Base-by-base conservation (phyloP, 2,329 filamentous ascomycete genomes). In the Diaporthe batatas region DNA sequence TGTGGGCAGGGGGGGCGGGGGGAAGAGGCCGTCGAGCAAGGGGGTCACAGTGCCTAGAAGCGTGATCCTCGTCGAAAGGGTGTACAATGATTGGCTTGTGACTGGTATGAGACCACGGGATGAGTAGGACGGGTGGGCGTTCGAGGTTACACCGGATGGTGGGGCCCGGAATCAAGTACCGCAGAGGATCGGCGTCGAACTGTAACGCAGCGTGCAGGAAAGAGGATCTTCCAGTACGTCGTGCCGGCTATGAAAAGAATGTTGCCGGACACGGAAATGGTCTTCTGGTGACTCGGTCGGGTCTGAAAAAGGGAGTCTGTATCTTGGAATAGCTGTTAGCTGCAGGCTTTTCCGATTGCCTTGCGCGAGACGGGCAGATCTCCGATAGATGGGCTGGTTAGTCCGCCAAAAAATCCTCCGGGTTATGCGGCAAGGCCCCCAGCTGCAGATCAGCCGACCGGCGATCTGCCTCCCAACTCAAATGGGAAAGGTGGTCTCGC, bases 1-100 rank as follows among this genome's bases (percentile, higher is more conserved):
- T 29, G 12, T n/a, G 32, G 47, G 44, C 29, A 47, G 29, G 62
- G 44, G 44, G 62, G 62, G 42, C 59, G 14, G 62, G 62, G 62
- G 32, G 14, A 23, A 65, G 29, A 49, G 53, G 23, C 39, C 7
- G 47, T 51, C 54, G 54, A 62, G 54, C 54, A 49, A 68, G 36
- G 51, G 25, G 44, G 59, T 36, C 73, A 74, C 73, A 74, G 65
- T 73, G 67, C 65, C 57, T 55, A 71, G 42, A 54, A 32, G 73
- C 51, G 65, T 64, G 25, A n/a, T 36, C 47, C 67, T 55, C 65
- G 65, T 64, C 44, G 23, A 68, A 72, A 74, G 53, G 59, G 58
- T 74, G 71, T 74, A 74, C 73, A 74, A 74, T 73, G 73, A 74
- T 74, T 74, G 73, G 73, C 71, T 68, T 47, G 73, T 70, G 67